Base-by-base conservation (phyloP, 345 rosid genomes). In the Sapria himalayana region DNA sequence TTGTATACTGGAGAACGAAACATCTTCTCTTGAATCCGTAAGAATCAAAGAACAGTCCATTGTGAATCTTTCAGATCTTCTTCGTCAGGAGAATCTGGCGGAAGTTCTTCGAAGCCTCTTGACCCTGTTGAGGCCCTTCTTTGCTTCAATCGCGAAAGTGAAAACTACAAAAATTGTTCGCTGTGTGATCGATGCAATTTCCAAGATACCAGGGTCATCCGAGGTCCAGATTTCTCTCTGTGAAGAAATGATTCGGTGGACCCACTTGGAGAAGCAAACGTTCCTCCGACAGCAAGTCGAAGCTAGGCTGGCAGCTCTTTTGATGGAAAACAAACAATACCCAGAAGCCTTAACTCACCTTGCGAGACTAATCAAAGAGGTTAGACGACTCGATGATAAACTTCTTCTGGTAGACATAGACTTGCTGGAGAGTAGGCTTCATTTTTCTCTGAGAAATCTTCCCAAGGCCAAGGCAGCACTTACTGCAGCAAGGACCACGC, bases 401-500 rank as follows among this genome's bases (percentile, higher is more conserved):
- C 85, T 89, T 10, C 98, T 89, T 21, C 72, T 89, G 8, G 94
- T 78, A 33, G 98, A 89, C 70, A 78, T 89, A 23, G 74, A 89
- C 69, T 65, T 89, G 56, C 56, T 89, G 45, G 94, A 89, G 70
- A 82, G 98, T 52, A 79, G 67, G 64, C 85, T 89, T 17, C 94
- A 89, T 52, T 89, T 82, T 65, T 78, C 98, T 4, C 36, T 89
- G 29, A 71, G 93, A 48, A 89, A 82, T 54, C 80, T 89, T 18
- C 94, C 94, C 2, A 89, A 82, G 57, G 93, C 94, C 14, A 89
- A 89, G 61, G 98, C 98, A 55, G 89, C 98, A 11, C 76, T 86
- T 9, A 86, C 97, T 0, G 94, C 94, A 5, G 94, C 97, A 7
- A 70, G 97, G 55, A 86, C 97, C 17, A 94, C 94, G 98, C 94